Conservation (phyloP, 164 flowering plant genomes). For the Nymphaea thermarum region DNA sequence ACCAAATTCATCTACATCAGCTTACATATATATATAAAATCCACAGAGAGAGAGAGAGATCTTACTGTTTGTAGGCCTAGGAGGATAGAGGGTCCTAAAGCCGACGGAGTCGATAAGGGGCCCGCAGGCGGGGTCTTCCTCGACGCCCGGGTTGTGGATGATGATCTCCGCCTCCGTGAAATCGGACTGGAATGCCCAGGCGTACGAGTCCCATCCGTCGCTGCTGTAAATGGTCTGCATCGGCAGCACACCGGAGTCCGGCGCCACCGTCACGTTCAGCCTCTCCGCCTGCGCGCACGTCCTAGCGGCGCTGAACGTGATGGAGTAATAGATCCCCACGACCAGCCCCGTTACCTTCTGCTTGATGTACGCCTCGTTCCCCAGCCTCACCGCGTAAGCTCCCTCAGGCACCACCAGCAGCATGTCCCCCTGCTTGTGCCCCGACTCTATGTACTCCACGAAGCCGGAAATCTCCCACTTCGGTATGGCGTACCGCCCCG, state of each 20-base stretch:
- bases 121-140: conserved; percentile 95
- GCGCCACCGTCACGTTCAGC: conserved; percentile 41
- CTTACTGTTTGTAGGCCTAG: conserved; percentile 60
- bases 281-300: conserved; percentile 68
- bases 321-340: conserved; percentile 38
- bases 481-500: conserved; percentile 39
- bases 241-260: conserved; percentile 36
- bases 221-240: conserved; percentile 66
- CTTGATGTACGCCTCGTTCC: conserved; percentile 66
- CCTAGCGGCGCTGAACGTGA: conserved; percentile 65
- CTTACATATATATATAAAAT: not conserved
- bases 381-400: conserved; percentile 57
- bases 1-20: not conserved
- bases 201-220: conserved; percentile 51
- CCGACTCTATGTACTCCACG: conserved; percentile 75
- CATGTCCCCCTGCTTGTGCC: conserved; percentile 86
- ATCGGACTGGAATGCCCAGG: conserved; percentile 44
- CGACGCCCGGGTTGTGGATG: conserved; percentile 75
- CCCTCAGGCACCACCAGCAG: conserved; percentile 76
- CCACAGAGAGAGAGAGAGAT: conserved; percentile 1
- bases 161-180: conserved; percentile 15
- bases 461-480: conserved; percentile 61
- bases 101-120: conserved; percentile 85
- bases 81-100: conserved; percentile 50
- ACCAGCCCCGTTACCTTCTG: conserved; percentile 27